Percentiles rank a stretch among this genome's conserved stretches.
phyloP scores from a whole-genome alignment of 208 protist genomes.

The Leishmania tropica region DNA sequence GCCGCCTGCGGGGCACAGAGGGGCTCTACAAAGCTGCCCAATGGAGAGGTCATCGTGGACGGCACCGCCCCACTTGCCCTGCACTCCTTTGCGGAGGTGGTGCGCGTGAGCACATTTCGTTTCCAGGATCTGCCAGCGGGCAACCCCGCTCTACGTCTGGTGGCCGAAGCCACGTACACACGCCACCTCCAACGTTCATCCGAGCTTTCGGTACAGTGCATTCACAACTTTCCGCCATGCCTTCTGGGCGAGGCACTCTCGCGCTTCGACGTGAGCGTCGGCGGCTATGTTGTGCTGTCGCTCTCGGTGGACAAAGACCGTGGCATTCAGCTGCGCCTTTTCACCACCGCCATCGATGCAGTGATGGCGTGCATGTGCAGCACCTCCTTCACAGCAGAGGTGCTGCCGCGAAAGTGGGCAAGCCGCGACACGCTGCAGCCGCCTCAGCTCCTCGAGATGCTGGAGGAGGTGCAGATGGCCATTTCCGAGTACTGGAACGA shows the following conservation, averaged over 20 bases:
- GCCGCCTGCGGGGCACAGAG: slow-evolving; percentile 75
- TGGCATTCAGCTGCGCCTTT: slow-evolving; percentile 46
- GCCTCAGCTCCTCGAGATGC: slow-evolving; percentile 59
- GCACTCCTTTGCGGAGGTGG: slow-evolving; percentile 58
- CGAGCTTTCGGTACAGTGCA: slow-evolving; percentile 43
- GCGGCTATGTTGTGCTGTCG: slow-evolving; percentile 79
- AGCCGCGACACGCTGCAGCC: slow-evolving; percentile 49
- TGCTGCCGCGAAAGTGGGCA: slow-evolving; percentile 65
- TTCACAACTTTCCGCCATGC: slow-evolving; percentile 74
- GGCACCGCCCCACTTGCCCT: slow-evolving; percentile 44
- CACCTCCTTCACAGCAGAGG: slow-evolving; percentile 50
- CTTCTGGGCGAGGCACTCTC: slow-evolving; percentile 38
- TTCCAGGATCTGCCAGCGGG: slow-evolving; percentile 78
- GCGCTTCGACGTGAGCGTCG: slow-evolving; percentile 76
- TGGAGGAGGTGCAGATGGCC: slow-evolving; percentile 77
- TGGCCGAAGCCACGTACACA: slow-evolving; percentile 85
- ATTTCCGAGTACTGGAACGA: slow-evolving; percentile 89
- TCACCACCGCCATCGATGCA: slow-evolving; percentile 55
- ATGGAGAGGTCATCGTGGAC: slow-evolving; percentile 69
- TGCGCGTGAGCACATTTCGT: slow-evolving; percentile 53
- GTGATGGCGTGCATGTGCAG: slow-evolving; percentile 84
- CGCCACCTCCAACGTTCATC: slow-evolving; percentile 76
- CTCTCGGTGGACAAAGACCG: slow-evolving; percentile 39
- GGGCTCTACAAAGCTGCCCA: slow-evolving; percentile 62
- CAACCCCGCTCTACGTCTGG: slow-evolving; percentile 52